These are phyloP conservation scores for Harringtonia aguacate DNA, from an alignment of 2,329 filamentous ascomycete genomes.

Conservation along the genomic window DNA sequence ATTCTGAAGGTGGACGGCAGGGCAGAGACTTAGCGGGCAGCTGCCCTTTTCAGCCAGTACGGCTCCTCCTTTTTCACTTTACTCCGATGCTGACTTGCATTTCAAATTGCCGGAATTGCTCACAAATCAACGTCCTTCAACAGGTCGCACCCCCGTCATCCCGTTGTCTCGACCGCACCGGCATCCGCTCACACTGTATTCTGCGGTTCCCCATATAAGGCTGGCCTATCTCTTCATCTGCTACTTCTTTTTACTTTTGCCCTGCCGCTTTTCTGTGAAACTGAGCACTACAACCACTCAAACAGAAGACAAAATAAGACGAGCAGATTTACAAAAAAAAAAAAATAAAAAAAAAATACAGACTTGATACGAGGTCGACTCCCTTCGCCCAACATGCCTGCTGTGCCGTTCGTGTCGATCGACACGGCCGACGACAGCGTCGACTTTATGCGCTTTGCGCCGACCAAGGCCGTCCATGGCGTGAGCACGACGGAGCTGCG, in stretches of 20 bases:
- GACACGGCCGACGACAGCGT: slow-evolving; percentile 12
- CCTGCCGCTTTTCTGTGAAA: not conserved
- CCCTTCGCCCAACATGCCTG: slow-evolving; percentile 6
- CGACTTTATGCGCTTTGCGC: slow-evolving; percentile 2
- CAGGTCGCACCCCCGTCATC: slow-evolving; percentile 4
- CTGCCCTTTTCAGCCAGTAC: slow-evolving; percentile 3
- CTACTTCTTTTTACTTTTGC: not conserved
- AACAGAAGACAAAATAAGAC: too few species aligned
- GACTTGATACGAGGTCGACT: too few species aligned
- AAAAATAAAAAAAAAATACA: too few species aligned
- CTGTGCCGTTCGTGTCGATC: slow-evolving; percentile 10
- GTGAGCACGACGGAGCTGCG: not conserved
- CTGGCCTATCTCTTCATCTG: not conserved
- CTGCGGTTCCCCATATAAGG: too few species aligned
- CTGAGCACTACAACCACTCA: too few species aligned
- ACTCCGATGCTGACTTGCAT: not conserved
- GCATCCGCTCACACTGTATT: too few species aligned
- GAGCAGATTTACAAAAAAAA: too few species aligned
- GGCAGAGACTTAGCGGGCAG: too few species aligned
- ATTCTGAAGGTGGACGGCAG: too few species aligned
- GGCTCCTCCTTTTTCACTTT: slow-evolving; percentile 1
- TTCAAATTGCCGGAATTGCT: slow-evolving; percentile 11
- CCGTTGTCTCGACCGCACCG: too few species aligned
- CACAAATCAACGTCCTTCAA: slow-evolving; percentile 11
- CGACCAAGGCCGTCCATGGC: slow-evolving; percentile 1